Evolutionary conservation across 768 basidiomycete genomes (phyloP).

Genomic region (Suillus plorans): DNA sequence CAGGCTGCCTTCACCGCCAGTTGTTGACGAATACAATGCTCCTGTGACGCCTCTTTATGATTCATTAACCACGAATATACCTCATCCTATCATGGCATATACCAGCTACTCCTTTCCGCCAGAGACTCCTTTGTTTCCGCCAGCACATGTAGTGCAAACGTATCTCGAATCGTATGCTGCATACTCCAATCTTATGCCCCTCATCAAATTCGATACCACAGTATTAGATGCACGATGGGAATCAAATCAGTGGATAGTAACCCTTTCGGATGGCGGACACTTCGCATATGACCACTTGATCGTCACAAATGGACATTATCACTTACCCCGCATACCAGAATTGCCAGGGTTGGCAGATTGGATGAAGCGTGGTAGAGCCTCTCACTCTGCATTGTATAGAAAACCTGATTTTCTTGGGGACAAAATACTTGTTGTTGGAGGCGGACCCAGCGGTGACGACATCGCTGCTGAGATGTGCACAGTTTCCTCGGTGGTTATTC

Average conservation of each 20-base stretch:
- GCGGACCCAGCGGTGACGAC: slow-evolving; percentile 69
- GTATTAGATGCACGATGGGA: slow-evolving; percentile 51
- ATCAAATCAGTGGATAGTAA: slow-evolving; percentile 48
- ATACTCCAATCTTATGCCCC: slow-evolving; percentile 56
- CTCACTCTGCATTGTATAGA: slow-evolving; percentile 71
- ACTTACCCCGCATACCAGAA: slow-evolving; percentile 58
- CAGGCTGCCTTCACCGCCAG: slow-evolving; percentile 58
- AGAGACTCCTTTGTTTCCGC: slow-evolving; percentile 68
- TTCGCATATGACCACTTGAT: slow-evolving; percentile 62
- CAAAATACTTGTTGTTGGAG: slow-evolving; percentile 47
- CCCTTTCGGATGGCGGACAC: slow-evolving; percentile 36
- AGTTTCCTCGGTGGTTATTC: slow-evolving; percentile 47
- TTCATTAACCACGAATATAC: slow-evolving; percentile 78
- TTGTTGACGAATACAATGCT: slow-evolving; percentile 35
- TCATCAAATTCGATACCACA: slow-evolving; percentile 61
- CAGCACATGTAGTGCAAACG: slow-evolving; percentile 55
- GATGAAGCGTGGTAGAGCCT: slow-evolving; percentile 50
- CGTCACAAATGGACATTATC: slow-evolving; percentile 77
- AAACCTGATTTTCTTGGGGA: slow-evolving; percentile 40
- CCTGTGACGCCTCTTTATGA: slow-evolving; percentile 76
- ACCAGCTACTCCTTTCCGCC: slow-evolving; percentile 65
- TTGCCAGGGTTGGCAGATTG: slow-evolving; percentile 61
- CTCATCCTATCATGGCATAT: slow-evolving; percentile 77
- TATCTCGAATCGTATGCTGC: slow-evolving; percentile 71
- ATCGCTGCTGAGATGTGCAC: slow-evolving; percentile 58